phyloP scores from a whole-genome alignment of 371 early-diverging fungal genomes.

The Cokeromyces recurvatus region DNA sequence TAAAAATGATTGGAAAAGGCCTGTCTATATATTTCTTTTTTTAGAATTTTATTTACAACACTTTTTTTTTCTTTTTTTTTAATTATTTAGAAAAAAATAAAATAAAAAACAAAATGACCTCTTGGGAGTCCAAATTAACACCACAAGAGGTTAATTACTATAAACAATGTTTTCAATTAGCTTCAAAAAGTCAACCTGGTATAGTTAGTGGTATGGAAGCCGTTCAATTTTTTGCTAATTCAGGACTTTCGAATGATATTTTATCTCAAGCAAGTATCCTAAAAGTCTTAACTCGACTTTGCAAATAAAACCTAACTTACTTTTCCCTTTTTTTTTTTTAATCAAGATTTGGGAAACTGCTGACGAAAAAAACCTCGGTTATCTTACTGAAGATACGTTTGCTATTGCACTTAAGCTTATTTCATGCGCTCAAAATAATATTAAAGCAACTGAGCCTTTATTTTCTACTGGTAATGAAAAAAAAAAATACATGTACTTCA shows the following conservation, averaged over 20 bases:
- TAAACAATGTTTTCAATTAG: slow-evolving; percentile 56
- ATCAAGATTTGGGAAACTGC: slow-evolving; percentile 35
- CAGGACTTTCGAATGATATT: slow-evolving; percentile 55
- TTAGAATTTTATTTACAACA: background rate
- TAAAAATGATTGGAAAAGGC: no score
- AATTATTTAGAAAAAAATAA: no score
- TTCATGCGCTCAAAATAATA: slow-evolving; percentile 29
- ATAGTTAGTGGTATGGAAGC: slow-evolving; percentile 64
- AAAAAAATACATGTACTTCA: background rate
- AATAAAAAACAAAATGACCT: no score
- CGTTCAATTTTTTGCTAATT: slow-evolving; percentile 75
- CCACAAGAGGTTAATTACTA: slow-evolving; percentile 61
- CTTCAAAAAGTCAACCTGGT: slow-evolving; percentile 55
- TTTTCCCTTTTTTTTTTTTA: no score
- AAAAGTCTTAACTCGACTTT: no score
- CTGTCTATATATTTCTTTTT: no score
- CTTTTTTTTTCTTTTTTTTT: slow-evolving; percentile 3
- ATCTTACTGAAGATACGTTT: slow-evolving; percentile 24
- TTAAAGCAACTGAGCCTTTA: slow-evolving; percentile 15
- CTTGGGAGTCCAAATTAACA: slow-evolving; percentile 39
- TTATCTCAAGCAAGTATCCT: slow-evolving; percentile 62
- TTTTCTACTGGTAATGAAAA: slow-evolving; percentile 24
- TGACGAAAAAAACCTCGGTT: slow-evolving; percentile 26
- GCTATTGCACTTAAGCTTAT: slow-evolving; percentile 30
- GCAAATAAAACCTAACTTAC: no score